Evolutionary conservation across 345 rosid genomes (phyloP), one percentile per base, ranked within the genome.

Genomic region (Moricandia arvensis): DNA sequence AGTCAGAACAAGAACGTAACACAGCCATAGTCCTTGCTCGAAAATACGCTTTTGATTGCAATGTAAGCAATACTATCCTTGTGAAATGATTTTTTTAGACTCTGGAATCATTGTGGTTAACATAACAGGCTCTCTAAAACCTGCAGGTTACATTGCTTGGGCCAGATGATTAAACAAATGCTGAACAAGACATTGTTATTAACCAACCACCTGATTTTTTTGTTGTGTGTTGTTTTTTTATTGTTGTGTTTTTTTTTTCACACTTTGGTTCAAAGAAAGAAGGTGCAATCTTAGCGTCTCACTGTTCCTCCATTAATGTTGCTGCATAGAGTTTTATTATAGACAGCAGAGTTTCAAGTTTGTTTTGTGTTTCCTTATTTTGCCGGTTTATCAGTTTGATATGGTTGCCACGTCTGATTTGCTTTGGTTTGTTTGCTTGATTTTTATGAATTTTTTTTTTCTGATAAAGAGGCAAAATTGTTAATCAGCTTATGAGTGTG

Each of bases 1-100:
- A 93, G 77, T 88, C 97, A 8, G 98, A 96, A 79, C 85, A 83
- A 77, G 98, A 87, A 26, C 87, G 99, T 73, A 96, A 96, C 29
- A 79, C 95, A 18, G 98, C 96, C 69, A 83, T 93, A 58, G 80
- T 76, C 68, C 84, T 96, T 26, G 90, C 98, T 62, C 81, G 99
- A 65, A 95, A 86, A 82, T 87, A 91, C 30, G 97, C 98, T 55
- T 81, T 82, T 16, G 98, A 96, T 74, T 91, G 96, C 89, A 91
- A 83, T 43, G 98, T 91, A 80, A 71, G 92, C 80, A 41, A 59
- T 45, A 73, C 51, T 53, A 68, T 6, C 13, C 64, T 35, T 7
- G 24, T n/a, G 21, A 31, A 67, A 31, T 18, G 4, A 45, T 63
- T 37, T 37, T n/a, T 60, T 60, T 2, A 37, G 66, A 47, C 31